Evolutionary conservation across 495 filamentous ascomycete species (phyloP), one percentile per base, ranked within the genome.

Genomic region (Chlorociboria aeruginascens): DNA sequence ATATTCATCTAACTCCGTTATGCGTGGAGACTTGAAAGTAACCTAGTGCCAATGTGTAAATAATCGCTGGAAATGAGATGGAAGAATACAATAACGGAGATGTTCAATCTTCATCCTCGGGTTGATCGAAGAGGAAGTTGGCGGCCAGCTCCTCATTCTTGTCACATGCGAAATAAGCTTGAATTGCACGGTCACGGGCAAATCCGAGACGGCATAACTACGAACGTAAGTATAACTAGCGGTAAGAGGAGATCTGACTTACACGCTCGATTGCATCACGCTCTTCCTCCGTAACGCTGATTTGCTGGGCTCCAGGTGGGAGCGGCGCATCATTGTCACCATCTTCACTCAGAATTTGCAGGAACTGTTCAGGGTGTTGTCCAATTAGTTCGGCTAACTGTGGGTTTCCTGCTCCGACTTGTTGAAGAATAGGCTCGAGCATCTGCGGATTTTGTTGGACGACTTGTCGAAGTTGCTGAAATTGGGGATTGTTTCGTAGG

Each of bases 81-180:
- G 40, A 30, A 46, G 14, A 48, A 30, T 16, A 10, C 10, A 14
- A n/a, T 13, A 33, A 31, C 3, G 8, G 12, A 44, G 20, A 32
- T 31, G 48, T 45, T 51, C 46, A 46, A 12, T 88, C 84, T 32
- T 83, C 82, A 29, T 97, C 92, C 49, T 92, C 87, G 1, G 89
- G 89, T 63, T 96, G 87, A 54, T 98, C 92, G 60, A 98, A 98
- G 45, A 98, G 72, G 67, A 96, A 96, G 61, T 98, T 98, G 30
- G 92, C 92, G 3, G 92, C 89, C 32, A 97, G 71, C 63, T 98
- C 92, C 66, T 98, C 92, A 64, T 98, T 96, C 74, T 97, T 98
- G 66, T 98, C 92, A 64, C 92, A 98, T 7, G 92, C 92, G 63
- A 98, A 97, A 69, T 97, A 98, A 10, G 92, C 92, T 69, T 98